phyloP scores from a whole-genome alignment of 1,284 basidiomycete species.

The Cystobasidium slooffiae region DNA sequence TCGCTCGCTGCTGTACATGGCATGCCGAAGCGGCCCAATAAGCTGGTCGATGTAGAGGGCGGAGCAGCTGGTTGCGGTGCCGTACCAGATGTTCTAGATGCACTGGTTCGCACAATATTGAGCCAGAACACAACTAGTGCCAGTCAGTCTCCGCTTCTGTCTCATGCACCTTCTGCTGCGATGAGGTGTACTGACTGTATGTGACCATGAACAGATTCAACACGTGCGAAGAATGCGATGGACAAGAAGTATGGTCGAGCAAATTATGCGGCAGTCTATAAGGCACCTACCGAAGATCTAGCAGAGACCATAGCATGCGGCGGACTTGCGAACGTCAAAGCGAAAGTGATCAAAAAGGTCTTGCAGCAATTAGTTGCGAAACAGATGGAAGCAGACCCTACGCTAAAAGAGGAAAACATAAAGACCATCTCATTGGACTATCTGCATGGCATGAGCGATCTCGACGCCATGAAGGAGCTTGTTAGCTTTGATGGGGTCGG shows the following conservation, averaged over 20 bases:
- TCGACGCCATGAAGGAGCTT: conserved; percentile 70
- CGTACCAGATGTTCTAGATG: conserved; percentile 70
- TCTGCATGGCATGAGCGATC: conserved; percentile 58
- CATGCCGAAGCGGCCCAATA: conserved; percentile 55
- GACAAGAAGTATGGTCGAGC: conserved; percentile 67
- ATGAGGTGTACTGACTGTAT: background rate
- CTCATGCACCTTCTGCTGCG: background rate
- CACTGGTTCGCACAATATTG: conserved; percentile 71
- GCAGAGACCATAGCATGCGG: conserved; percentile 69
- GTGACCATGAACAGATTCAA: conserved; percentile 59
- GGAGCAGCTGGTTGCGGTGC: conserved; percentile 64
- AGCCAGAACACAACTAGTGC: conserved; percentile 72
- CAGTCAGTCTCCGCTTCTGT: conserved; percentile 53
- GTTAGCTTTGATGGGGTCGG: conserved; percentile 73
- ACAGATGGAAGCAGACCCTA: conserved; percentile 54
- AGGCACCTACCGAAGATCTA: conserved; percentile 63
- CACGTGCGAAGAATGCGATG: conserved; percentile 67
- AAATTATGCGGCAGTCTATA: conserved; percentile 67
- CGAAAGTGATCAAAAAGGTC: conserved; percentile 68
- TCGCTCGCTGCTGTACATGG: conserved; percentile 60
- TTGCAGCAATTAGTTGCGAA: conserved; percentile 63
- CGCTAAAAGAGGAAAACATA: conserved; percentile 19
- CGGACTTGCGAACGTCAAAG: conserved; percentile 75
- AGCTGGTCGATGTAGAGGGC: conserved; percentile 53
- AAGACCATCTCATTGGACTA: conserved; percentile 48